phyloP scores from a whole-genome alignment of 176 grass and related monocot genomes.

The Zoysia japonica region DNA sequence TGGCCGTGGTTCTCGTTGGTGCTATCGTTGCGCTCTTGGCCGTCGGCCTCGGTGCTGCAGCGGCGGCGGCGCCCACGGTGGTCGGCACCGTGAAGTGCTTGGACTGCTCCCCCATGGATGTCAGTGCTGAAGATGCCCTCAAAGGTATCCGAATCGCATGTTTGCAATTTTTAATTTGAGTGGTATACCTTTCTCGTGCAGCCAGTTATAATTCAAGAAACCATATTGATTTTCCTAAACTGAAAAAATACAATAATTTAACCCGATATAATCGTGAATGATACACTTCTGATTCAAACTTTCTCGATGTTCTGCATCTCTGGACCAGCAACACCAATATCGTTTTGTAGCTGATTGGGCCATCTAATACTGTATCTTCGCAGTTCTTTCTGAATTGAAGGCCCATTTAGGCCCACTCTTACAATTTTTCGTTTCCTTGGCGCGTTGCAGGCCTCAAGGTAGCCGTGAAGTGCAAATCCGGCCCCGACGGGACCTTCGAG shows the following conservation, averaged over 20 bases:
- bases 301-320: not conserved
- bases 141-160: constrained; percentile 29
- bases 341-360: not conserved
- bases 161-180: not conserved
- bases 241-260: too few relatives aligned
- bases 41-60: constrained; percentile 6
- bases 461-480: constrained; percentile 55
- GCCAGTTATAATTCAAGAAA: too few relatives aligned
- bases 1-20: constrained; percentile 8
- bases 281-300: too few relatives aligned
- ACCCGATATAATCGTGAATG: too few relatives aligned
- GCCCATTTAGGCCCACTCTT: not conserved
- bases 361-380: not conserved
- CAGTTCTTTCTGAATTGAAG: not conserved
- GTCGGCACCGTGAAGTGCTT: constrained; percentile 51
- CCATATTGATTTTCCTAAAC: too few relatives aligned
- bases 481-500: constrained; percentile 47
- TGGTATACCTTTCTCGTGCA: too few relatives aligned
- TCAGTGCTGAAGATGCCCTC: constrained; percentile 36
- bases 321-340: not conserved
- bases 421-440: not conserved
- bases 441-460: constrained; percentile 52
- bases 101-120: constrained; percentile 41
- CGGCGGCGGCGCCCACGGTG: constrained; percentile 21
- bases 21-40: constrained; percentile 35